Evolutionary conservation across 768 basidiomycete species (phyloP), one percentile per base, ranked within the genome.

Genomic region (Xerocomus potaroensis): DNA sequence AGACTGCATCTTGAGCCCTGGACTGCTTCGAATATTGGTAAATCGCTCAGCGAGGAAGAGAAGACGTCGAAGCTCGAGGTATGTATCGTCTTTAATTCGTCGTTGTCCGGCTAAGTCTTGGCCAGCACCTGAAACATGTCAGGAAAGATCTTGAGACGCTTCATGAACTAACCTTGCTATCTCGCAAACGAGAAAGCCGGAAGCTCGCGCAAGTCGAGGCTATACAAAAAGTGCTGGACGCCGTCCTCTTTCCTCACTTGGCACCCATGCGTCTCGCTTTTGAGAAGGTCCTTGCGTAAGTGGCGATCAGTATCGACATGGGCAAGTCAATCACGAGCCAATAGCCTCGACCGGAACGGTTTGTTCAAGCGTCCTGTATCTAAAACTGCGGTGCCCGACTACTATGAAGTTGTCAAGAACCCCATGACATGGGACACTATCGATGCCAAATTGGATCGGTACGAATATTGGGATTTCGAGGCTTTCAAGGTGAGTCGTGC

Each of bases 1-100:
- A 64, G 96, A 43, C 63, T 99, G 47, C 93, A 99, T 69, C 72
- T 98, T 22, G 95, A 99, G 70, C 95, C 96, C 1, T 98, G 96
- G 96, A 97, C 94, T 1, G 90, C 91, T 3, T 81, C 77, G 33
- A 76, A 81, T 15, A 74, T 75, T 6, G 70, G 70, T 7, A 79
- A 79, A 54, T 63, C 78, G 24, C 76, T 90, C 58, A 89, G 82
- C 4, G 89, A 93, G 16, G 84, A 87, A 50, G 91, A 96, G 51
- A 91, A 87, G 66, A 65, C 72, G 8, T 75, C 81, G 72, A 92
- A 90, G 58, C 76, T 96, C 18, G 82, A 89, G 67, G 93, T 91
- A 45, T 14, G 83, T 56, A 54, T 14, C 4, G 15, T 41, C 41
- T 40, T 24, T 10, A 5, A 14, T 26, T 3, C 2, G 15, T 36